phyloP scores from a whole-genome alignment of 257 asterid species.

The Ilex aquifolium region DNA sequence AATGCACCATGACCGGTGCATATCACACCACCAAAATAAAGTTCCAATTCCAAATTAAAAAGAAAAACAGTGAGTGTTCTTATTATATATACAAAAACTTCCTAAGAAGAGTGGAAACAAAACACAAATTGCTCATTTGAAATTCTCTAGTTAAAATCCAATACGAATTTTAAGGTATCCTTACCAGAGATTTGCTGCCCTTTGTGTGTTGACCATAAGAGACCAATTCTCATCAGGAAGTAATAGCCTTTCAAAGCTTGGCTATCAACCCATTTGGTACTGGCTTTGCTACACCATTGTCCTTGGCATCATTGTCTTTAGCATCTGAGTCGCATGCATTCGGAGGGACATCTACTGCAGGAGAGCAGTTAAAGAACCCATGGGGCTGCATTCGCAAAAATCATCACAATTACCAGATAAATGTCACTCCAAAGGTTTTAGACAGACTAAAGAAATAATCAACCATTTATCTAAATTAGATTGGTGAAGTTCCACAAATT shows the following conservation, averaged over 20 bases:
- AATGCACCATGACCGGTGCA: no score
- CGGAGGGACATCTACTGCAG: slow-evolving; percentile 90
- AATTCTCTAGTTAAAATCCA: no score
- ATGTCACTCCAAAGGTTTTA: neutral
- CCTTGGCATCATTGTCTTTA: slow-evolving; percentile 66
- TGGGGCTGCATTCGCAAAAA: slow-evolving; percentile 60
- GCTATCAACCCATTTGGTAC: slow-evolving; percentile 43
- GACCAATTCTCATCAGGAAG: no score
- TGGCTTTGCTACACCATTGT: slow-evolving; percentile 40
- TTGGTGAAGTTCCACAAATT: neutral
- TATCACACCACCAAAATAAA: no score
- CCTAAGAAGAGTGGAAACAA: no score
- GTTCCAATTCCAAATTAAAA: no score
- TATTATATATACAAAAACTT: no score
- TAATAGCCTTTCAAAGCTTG: slow-evolving; percentile 35
- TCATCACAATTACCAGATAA: neutral
- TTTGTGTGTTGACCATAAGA: no score
- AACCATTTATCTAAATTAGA: neutral
- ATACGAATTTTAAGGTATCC: no score
- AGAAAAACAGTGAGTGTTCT: no score
- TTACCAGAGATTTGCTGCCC: no score
- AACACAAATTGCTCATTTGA: no score
- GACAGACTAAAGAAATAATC: neutral
- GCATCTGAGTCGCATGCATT: slow-evolving; percentile 54
- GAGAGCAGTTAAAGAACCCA: slow-evolving; percentile 97